phyloP scores from a whole-genome alignment of 148 eudicot genomes.

The Limonium bicolor region DNA sequence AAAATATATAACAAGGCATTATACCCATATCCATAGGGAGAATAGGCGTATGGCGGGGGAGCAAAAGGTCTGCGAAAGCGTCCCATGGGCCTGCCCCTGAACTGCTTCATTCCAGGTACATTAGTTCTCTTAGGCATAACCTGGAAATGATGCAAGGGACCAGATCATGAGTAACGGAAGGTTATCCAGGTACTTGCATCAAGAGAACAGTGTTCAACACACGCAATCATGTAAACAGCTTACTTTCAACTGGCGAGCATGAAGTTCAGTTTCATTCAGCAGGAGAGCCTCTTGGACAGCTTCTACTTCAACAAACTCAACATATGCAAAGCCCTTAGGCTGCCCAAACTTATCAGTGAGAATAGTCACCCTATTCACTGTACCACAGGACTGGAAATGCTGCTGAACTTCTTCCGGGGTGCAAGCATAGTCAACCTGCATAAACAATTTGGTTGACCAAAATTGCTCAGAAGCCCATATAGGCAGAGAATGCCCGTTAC shows the following conservation, averaged over 20 bases:
- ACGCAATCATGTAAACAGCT: neutral
- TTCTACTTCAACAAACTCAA: constrained; percentile 60
- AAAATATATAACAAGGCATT: too few relatives aligned
- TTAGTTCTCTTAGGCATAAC: constrained; percentile 67
- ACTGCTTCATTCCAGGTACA: constrained; percentile 67
- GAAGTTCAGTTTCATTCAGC: constrained; percentile 53
- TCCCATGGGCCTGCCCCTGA: constrained; percentile 40
- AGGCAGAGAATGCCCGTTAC: too few relatives aligned
- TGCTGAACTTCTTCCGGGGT: constrained; percentile 77
- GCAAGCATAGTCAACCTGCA: constrained; percentile 68
- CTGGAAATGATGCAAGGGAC: constrained; percentile 8
- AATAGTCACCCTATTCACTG: constrained; percentile 62
- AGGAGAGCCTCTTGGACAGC: constrained; percentile 50
- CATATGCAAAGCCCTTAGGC: constrained; percentile 69
- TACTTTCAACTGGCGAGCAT: constrained; percentile 69
- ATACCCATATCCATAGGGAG: constrained; percentile 77
- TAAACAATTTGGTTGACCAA: too few relatives aligned
- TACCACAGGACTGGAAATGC: constrained; percentile 69
- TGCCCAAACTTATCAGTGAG: constrained; percentile 66
- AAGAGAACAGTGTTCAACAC: neutral
- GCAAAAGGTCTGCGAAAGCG: constrained; percentile 58
- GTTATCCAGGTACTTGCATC: too few relatives aligned
- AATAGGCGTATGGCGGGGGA: constrained; percentile 35
- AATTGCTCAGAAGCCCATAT: too few relatives aligned
- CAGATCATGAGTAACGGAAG: neutral